Percentiles rank a stretch among this genome's conserved stretches.
phyloP scores from a whole-genome alignment of 2,329 filamentous ascomycete species.

The Paracorniculantispora psalliotae region DNA sequence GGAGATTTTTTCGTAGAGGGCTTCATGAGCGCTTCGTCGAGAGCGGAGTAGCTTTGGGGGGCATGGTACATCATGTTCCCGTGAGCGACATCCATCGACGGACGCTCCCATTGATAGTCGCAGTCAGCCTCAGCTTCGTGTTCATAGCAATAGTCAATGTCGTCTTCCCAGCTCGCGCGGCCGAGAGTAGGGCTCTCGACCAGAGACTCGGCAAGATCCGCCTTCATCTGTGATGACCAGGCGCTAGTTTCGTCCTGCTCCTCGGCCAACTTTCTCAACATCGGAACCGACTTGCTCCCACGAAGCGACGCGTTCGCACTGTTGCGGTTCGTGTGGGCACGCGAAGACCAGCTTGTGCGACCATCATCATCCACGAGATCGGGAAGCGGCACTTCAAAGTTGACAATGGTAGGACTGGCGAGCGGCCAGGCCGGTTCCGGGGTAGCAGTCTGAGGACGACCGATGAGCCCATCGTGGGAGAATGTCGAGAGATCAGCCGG shows the following conservation, averaged over 20 bases:
- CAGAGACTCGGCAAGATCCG: slow-evolving; percentile 18
- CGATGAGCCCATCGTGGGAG: slow-evolving; percentile 28
- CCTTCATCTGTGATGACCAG: background rate
- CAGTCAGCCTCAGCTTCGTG: slow-evolving; percentile 63
- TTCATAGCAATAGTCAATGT: slow-evolving; percentile 67
- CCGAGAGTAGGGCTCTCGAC: slow-evolving; percentile 26
- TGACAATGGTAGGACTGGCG: slow-evolving; percentile 18
- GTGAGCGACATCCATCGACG: slow-evolving; percentile 43
- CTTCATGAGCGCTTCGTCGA: slow-evolving; percentile 22
- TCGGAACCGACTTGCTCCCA: slow-evolving; percentile 51
- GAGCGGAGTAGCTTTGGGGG: slow-evolving; percentile 15
- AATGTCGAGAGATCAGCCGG: slow-evolving; percentile 20
- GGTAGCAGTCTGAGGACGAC: slow-evolving; percentile 34
- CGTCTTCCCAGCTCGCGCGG: slow-evolving; percentile 59
- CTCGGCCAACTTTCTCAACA: slow-evolving; percentile 42
- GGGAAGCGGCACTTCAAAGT: slow-evolving; percentile 43
- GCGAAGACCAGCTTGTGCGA: slow-evolving; percentile 32
- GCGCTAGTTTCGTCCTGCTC: slow-evolving; percentile 21
- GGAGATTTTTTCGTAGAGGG: slow-evolving; percentile 21
- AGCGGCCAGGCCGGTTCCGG: slow-evolving; percentile 41
- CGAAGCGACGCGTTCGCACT: slow-evolving; percentile 49
- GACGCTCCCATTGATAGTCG: slow-evolving; percentile 60
- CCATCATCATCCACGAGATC: slow-evolving; percentile 63
- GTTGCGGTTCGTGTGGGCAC: slow-evolving; percentile 39
- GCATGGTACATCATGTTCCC: slow-evolving; percentile 7